Conservation (phyloP, 2,329 filamentous ascomycete genomes). For the Calycina herbarum region DNA sequence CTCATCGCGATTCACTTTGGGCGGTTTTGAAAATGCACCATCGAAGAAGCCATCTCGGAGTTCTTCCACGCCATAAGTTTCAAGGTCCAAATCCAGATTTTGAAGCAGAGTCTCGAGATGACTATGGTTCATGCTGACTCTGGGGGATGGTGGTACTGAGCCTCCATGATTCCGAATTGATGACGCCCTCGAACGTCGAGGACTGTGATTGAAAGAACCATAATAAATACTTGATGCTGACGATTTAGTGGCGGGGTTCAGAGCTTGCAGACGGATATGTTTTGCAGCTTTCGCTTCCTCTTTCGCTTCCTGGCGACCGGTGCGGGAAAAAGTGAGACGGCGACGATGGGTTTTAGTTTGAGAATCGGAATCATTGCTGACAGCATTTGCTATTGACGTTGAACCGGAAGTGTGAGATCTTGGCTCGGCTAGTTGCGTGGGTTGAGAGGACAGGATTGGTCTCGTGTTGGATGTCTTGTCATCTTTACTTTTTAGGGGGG, state of each 20-base stretch:
- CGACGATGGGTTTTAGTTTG: conserved; percentile 25
- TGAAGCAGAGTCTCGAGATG: conserved; percentile 37
- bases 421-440: conserved; percentile 5
- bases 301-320: conserved; percentile 20
- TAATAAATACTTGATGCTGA: conserved; percentile 36
- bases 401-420: not conserved
- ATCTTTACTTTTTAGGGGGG: not conserved
- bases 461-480: conserved; percentile 2
- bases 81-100: conserved; percentile 39
- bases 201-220: conserved; percentile 36
- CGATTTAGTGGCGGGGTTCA: conserved; percentile 24
- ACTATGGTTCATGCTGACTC: conserved; percentile 33
- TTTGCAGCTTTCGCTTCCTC: conserved; percentile 26
- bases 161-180: conserved; percentile 26
- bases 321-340: conserved; percentile 16
- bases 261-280: conserved; percentile 33
- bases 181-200: conserved; percentile 30
- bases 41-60: conserved; percentile 47
- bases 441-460: conserved; percentile 6
- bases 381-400: conserved; percentile 8
- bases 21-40: conserved; percentile 44
- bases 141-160: conserved; percentile 33
- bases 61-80: conserved; percentile 46
- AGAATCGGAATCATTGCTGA: not conserved
- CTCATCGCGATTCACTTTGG: conserved; percentile 41